Base-by-base conservation (phyloP, 305 asterid species). In the Fraxinus paxiana region DNA sequence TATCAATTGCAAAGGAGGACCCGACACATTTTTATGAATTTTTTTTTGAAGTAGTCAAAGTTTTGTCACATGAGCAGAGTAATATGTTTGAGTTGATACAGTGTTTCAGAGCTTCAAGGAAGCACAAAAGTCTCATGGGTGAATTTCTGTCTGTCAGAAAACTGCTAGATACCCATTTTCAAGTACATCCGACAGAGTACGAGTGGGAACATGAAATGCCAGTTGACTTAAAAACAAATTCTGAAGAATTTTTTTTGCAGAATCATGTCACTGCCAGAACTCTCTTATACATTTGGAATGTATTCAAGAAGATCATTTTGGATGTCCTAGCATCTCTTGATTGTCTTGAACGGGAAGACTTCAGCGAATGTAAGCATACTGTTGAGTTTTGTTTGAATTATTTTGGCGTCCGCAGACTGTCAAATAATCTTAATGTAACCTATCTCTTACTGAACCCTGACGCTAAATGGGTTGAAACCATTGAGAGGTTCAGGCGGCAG, bases 91-190 rank as follows among this genome's bases (percentile, higher is more conserved):
- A 83, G 12, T 63, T 89, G 88, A 81, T 85, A 82, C 82, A 73
- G 15, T 80, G 76, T 80, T 82, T 82, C 54, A 17, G 37, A 59
- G 78, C 79, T 7, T 85, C 92, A 4, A 77, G 73, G 86, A 77
- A 83, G 15, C 41, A 43, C 71, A 61, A 74, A 26, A 75, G 85
- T 81, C 84, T 56, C n/a, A 73, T 76, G 0, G 69, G 77, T 75
- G 88, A 91, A 82, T 30, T 91, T 73, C 65, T 93, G 2, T 85
- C 85, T 0, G 65, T 86, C 38, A 73, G 89, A 4, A 90, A 86
- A 75, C 82, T 92, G 81, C 33, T 93, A 5, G 94, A 92, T 24
- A 83, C 79, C 13, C 97, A 89, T 85, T 77, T 87, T 79, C 79
- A 51, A 46, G 70, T 80, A 22, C 51, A 81, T 24, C 74, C 85